Conservation (phyloP, 148 eudicot genomes). For the Rhododendron henanense region DNA sequence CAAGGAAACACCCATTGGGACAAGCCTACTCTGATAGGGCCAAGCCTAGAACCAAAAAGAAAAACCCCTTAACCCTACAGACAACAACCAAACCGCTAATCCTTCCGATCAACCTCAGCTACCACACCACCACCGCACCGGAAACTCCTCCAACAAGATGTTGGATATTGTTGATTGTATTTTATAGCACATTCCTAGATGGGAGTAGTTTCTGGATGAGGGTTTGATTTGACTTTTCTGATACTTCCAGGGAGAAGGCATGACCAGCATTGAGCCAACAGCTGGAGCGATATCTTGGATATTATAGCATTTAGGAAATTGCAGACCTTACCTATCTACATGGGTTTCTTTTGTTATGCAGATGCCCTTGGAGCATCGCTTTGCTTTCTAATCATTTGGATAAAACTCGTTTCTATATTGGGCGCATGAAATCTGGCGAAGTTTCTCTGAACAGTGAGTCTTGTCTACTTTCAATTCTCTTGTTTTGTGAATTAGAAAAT, state of each 20-base stretch:
- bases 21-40: no score
- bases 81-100: no score
- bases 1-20: no score
- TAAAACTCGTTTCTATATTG: conserved; percentile 71
- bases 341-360: conserved; percentile 24
- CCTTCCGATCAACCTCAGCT: no score
- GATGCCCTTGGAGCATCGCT: conserved; percentile 72
- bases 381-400: conserved; percentile 42
- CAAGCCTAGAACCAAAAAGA: no score
- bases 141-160: no score
- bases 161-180: no score
- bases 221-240: not conserved
- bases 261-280: conserved; percentile 95
- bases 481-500: not conserved
- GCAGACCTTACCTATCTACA: not conserved
- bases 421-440: conserved; percentile 95
- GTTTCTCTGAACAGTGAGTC: conserved; percentile 76
- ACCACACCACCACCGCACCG: no score
- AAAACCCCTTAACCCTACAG: no score
- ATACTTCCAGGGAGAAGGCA: conserved; percentile 72
- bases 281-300: conserved; percentile 44
- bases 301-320: not conserved
- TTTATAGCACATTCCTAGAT: no score
- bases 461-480: not conserved
- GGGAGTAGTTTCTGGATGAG: no score